phyloP scores from a whole-genome alignment of 202 grass and related monocot genomes.

The Schoenoplectus triqueter region DNA sequence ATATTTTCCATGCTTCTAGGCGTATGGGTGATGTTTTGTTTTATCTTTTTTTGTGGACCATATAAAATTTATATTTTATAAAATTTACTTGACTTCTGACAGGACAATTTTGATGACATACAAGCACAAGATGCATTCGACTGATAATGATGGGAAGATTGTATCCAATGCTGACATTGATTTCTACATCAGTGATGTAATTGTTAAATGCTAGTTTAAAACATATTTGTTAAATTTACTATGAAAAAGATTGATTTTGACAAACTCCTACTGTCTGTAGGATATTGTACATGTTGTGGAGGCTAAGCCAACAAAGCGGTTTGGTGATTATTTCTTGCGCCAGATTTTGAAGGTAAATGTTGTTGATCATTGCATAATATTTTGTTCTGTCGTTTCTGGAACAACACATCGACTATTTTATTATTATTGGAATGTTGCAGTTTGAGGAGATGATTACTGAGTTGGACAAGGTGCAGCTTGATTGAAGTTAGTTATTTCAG shows the following conservation, averaged over 20 bases:
- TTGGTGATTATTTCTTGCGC: constrained; percentile 76
- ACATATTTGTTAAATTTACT: background rate
- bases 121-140: constrained; percentile 98
- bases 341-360: constrained; percentile 72
- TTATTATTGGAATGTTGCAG: constrained; percentile 43
- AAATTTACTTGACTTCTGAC: constrained; percentile 24
- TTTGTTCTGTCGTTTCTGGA: background rate
- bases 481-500: constrained; percentile 47
- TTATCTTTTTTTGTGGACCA: constrained; percentile 13
- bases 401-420: background rate
- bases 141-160: constrained; percentile 84
- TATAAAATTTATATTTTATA: background rate
- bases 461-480: constrained; percentile 88
- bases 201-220: constrained; percentile 28
- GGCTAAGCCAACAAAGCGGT: constrained; percentile 58
- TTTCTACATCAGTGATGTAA: constrained; percentile 89
- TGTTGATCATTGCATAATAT: constrained; percentile 12
- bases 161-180: constrained; percentile 88
- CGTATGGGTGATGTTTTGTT: constrained; percentile 20
- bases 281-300: constrained; percentile 70
- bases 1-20: background rate
- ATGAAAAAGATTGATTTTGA: constrained; percentile 25
- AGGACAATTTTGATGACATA: constrained; percentile 97
- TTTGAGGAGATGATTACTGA: constrained; percentile 91
- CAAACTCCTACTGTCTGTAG: constrained; percentile 36